A percentile compares a stretch with the other conserved stretches of the same genome.
Conservation (phyloP, 1,139 yeast genomes). For the Wickerhamiella pararugosa region DNA sequence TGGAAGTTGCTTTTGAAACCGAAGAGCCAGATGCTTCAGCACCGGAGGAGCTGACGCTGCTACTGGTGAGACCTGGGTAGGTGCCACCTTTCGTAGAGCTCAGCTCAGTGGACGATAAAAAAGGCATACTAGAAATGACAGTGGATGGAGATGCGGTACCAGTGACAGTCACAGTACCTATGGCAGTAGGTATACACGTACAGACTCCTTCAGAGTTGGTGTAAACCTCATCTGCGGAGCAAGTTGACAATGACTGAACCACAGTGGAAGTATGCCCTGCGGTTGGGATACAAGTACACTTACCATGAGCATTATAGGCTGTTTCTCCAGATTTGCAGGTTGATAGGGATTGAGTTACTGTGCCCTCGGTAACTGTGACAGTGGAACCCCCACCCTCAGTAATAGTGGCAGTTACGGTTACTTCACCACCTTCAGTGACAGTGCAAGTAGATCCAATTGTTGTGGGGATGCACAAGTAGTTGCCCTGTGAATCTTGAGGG, state of each 20-base stretch:
- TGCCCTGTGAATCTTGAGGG: background rate
- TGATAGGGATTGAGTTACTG: conserved; percentile 1
- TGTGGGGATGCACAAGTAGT: background rate
- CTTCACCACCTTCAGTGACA: conserved; percentile 3
- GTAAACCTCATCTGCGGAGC: background rate
- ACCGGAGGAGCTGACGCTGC: conserved; percentile 20
- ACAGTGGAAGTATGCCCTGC: conserved; percentile 2
- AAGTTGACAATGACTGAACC: background rate
- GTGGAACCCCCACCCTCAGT: background rate
- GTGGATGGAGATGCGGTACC: conserved; percentile 10
- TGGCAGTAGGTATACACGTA: conserved; percentile 2
- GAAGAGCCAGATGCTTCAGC: background rate
- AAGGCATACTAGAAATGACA: conserved; percentile 16
- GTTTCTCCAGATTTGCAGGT: background rate
- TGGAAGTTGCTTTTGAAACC: conserved; percentile 1
- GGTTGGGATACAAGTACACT: conserved; percentile 3
- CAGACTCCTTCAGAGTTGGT: background rate
- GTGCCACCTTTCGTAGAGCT: conserved; percentile 24
- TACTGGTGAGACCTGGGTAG: conserved; percentile 23
- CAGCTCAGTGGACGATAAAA: conserved; percentile 26
- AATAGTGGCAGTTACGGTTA: conserved; percentile 4
- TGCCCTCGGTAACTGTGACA: background rate
- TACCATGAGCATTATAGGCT: background rate
- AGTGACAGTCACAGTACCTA: conserved; percentile 10
- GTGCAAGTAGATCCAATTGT: background rate